Conservation (phyloP, 2,329 filamentous ascomycete species). For the Coniochaeta sp. region DNA sequence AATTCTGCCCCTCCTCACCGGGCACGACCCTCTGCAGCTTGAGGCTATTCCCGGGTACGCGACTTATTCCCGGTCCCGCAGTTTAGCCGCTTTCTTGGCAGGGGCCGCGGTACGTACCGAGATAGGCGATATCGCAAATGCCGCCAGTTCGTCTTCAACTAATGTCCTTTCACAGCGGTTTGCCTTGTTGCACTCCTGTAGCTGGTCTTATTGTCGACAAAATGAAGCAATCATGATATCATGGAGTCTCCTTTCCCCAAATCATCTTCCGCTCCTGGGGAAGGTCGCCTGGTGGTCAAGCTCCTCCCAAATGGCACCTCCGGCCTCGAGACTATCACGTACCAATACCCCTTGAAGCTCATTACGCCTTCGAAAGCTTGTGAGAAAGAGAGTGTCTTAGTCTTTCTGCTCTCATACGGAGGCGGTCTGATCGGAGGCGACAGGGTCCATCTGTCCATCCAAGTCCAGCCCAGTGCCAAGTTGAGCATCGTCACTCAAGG, state of each 20-base stretch:
- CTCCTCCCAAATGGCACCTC: conserved; percentile 65
- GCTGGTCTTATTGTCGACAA: background rate
- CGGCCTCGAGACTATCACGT: conserved; percentile 67
- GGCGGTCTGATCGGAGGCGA: conserved; percentile 90
- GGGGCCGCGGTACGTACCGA: background rate
- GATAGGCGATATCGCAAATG: background rate
- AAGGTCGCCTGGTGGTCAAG: conserved; percentile 69
- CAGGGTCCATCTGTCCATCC: conserved; percentile 64
- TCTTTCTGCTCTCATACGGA: conserved; percentile 90
- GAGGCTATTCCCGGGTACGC: too few species aligned
- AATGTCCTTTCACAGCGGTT: too few species aligned
- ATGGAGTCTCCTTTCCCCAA: conserved; percentile 69
- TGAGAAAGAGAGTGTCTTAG: conserved; percentile 61
- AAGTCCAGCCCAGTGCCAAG: conserved; percentile 55
- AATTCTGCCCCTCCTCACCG: background rate
- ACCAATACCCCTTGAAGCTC: conserved; percentile 92
- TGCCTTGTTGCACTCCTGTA: too few species aligned
- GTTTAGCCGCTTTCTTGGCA: background rate
- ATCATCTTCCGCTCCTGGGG: conserved; percentile 66
- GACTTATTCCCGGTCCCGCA: too few species aligned
- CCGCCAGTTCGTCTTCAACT: background rate
- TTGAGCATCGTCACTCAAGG: conserved; percentile 66
- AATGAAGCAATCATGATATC: conserved; percentile 12
- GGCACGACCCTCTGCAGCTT: too few species aligned
- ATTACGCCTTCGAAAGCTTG: conserved; percentile 69